These are phyloP conservation scores for Conoideocrella luteorostrata DNA, from an alignment of 2,329 filamentous ascomycete species.

Conservation along the genomic window DNA sequence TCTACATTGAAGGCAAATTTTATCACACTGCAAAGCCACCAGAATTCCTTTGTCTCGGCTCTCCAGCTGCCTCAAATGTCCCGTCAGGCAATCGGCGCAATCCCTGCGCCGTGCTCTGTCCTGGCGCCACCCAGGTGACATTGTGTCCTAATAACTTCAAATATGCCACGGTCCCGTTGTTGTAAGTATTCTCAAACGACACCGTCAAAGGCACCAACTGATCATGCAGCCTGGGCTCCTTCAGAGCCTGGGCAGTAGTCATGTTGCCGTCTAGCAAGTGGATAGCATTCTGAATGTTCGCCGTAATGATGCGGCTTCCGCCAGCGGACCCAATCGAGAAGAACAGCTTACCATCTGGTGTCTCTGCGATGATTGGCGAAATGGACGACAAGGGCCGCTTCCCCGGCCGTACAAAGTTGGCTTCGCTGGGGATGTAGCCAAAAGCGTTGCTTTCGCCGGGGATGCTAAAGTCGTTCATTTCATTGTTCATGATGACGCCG, in stretches of 20 bases:
- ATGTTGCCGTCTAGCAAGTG: slow-evolving; percentile 64
- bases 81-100: slow-evolving; percentile 58
- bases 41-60: slow-evolving; percentile 72
- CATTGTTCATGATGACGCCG: slow-evolving; percentile 64
- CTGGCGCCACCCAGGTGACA: slow-evolving; percentile 62
- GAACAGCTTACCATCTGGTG: slow-evolving; percentile 60
- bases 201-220: slow-evolving; percentile 68
- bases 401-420: slow-evolving; percentile 69
- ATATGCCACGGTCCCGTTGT: slow-evolving; percentile 62
- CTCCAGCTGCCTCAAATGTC: slow-evolving; percentile 71
- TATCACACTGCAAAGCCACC: slow-evolving; percentile 52
- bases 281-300: slow-evolving; percentile 71
- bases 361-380: slow-evolving; percentile 69
- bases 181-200: slow-evolving; percentile 64
- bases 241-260: slow-evolving; percentile 56
- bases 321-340: slow-evolving; percentile 73
- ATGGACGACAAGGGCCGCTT: slow-evolving; percentile 78
- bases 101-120: slow-evolving; percentile 66
- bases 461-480: slow-evolving; percentile 70
- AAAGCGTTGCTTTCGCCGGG: slow-evolving; percentile 66
- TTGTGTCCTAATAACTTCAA: slow-evolving; percentile 65
- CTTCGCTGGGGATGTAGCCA: slow-evolving; percentile 66
- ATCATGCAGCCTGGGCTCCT: slow-evolving; percentile 69
- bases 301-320: slow-evolving; percentile 77
- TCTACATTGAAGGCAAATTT: no score